Percentiles rank a stretch among this genome's conserved stretches.
phyloP scores from a whole-genome alignment of 371 early-diverging fungal species.

The Mucor mucedo region DNA sequence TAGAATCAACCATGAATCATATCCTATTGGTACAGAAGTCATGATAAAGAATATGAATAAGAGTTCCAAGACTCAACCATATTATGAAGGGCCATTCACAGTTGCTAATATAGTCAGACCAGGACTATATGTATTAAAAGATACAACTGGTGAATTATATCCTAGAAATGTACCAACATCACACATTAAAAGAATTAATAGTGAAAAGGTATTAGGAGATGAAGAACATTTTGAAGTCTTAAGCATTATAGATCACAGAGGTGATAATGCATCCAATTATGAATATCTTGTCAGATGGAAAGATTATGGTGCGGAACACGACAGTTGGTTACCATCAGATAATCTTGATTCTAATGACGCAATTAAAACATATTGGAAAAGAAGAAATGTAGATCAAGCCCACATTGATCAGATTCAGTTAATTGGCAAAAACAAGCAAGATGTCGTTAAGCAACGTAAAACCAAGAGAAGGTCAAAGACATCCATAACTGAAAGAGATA shows the following conservation, averaged over 20 bases:
- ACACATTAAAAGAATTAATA: neutral
- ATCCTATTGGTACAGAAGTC: conserved; percentile 3
- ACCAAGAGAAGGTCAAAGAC: too few species aligned
- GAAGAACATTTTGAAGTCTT: neutral
- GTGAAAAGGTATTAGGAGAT: neutral
- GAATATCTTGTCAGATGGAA: conserved; percentile 8
- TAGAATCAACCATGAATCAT: neutral
- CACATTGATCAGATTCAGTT: too few species aligned
- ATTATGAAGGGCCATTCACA: conserved; percentile 6
- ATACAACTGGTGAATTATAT: too few species aligned
- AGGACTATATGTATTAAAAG: conserved; percentile 8
- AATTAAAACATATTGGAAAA: neutral
- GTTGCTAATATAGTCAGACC: conserved; percentile 1
- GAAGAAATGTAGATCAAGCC: neutral
- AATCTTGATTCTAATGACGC: neutral
- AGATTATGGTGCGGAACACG: neutral
- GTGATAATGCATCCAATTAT: conserved; percentile 4
- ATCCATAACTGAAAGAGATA: too few species aligned
- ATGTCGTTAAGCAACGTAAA: too few species aligned
- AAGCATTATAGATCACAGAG: conserved; percentile 8
- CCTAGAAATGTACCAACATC: neutral
- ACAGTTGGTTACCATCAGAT: neutral
- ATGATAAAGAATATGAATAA: conserved; percentile 8
- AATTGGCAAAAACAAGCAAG: too few species aligned
- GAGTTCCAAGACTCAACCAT: conserved; percentile 4